Evolutionary conservation across 805 yeast genomes (phyloP), one percentile per base, ranked within the genome.

Genomic region (Pichia nanzhaoensis): DNA sequence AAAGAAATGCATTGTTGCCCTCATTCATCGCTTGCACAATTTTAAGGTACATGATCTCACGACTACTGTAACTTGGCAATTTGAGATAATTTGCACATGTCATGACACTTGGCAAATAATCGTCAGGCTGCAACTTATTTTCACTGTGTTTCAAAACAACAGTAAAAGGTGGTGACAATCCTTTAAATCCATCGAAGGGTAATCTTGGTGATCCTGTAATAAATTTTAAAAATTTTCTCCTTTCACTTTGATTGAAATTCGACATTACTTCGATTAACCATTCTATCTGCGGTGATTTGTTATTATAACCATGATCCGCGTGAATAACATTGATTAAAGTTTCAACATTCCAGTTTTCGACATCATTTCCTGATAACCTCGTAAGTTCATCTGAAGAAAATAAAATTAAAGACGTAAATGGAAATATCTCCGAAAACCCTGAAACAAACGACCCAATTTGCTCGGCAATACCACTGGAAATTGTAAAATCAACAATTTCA

Each of bases 71-170:
- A 51, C 84, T 77, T 5, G 99, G 98, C 18, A 93, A 67, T 61
- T 91, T 91, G 53, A 91, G 70, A 59, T 91, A 93, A 60, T 91
- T 91, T 3, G 95, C 97, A 69, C 99, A 91, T 0, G 99, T 91
- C 99, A 91, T 91, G 3, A 93, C 99, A 65, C 96, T 87, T 2
- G 99, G 98, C 46, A 93, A 69, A 57, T 83, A 89, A 49, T 81
- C 88, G 62, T 91, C 95, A 5, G 85, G 74, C 12, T 66, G 63
- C 21, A 76, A 59, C 0, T 80, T 83, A 39, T 75, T 80, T 42
- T 91, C 98, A n/a, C 82, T 74, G 47, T 75, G 80, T 58, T 87
- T 89, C 49, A 87, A 66, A 2, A 93, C 98, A 31, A 93, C 89
- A 0, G 98, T 91, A 39, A 91, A 73, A 43, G 75, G 82, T 0